Percentiles rank a stretch among this genome's conserved stretches.
phyloP scores from a whole-genome alignment of 139 green algal species.

The Chlorella ohadii region DNA sequence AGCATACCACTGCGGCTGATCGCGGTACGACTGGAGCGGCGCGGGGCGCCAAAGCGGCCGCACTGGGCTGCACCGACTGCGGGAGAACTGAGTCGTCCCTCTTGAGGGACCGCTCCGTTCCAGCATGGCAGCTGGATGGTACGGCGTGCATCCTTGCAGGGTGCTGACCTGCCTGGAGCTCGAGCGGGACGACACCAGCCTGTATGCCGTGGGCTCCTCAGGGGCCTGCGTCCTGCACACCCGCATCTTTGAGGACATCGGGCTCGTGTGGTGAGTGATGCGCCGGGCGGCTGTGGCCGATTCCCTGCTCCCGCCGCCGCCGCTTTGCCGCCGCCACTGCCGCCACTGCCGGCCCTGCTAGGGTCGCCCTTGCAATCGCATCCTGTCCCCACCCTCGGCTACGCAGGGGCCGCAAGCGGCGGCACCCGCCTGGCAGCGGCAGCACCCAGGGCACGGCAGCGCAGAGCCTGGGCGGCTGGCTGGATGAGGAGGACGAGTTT shows the following conservation, averaged over 20 bases:
- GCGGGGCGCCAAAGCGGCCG: no score
- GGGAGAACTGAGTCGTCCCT: no score
- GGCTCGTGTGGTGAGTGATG: slow-evolving; percentile 43
- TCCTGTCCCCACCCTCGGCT: neutral
- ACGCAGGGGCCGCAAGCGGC: slow-evolving; percentile 29
- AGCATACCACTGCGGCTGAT: no score
- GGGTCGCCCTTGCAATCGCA: neutral
- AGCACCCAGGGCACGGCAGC: neutral
- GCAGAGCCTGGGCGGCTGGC: neutral
- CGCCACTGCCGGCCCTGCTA: no score
- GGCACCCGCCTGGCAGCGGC: neutral
- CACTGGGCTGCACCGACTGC: no score
- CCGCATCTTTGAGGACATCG: slow-evolving; percentile 34
- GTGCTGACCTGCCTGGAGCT: slow-evolving; percentile 20
- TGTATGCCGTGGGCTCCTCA: neutral
- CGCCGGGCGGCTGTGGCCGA: neutral
- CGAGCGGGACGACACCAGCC: neutral
- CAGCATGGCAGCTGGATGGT: no score
- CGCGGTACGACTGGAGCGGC: no score
- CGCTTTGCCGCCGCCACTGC: neutral
- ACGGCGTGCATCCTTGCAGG: neutral
- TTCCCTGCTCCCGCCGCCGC: neutral
- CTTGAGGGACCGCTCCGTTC: no score
- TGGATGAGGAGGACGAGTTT: slow-evolving; percentile 12
- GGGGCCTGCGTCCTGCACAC: slow-evolving; percentile 27